Base-by-base conservation (phyloP, 2,329 filamentous ascomycete species). In the Monosporascus sp. region DNA sequence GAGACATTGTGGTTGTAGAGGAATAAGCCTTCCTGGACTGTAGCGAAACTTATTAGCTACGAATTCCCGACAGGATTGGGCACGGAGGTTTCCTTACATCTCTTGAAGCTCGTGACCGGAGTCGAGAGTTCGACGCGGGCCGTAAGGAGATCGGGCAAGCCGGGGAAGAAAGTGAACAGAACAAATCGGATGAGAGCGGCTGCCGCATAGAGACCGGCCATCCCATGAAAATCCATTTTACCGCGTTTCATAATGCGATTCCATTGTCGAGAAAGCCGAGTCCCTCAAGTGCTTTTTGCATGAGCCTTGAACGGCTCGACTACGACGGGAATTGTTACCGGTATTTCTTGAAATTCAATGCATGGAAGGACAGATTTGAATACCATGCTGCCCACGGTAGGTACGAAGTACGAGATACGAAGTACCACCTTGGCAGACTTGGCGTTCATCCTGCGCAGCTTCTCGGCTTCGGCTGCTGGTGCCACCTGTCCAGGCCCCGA, bases 81-180 rank as follows among this genome's bases (percentile, higher is more conserved):
- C 11, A 34, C 11, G 9, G 5, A 48, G 45, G 47, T 20, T 49
- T 26, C 73, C 87, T 72, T 80, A 96, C 92, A 78, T 83, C 94
- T 84, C 78, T 97, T 97, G 82, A 97, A 99, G 81, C 93, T 96
- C 64, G 91, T 97, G 47, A 97, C 88, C 40, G 94, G 93, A 22
- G 94, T 99, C 45, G 94, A 97, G 66, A 99, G 88, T 78, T 99
- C 94, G 64, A 97, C 94, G 67, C 94, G 88, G 59, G 88, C 89
- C 20, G 91, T 94, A 58, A 99, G 80, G 58, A 96, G 80, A 69
- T 91, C 86, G 50, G 93, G 90, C 41, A 99, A 79, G 38, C 83
- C 83, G 58, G 94, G 92, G 68, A 97, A 96, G 54, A 85, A 78
- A 55, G 86, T 78, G 69, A 91, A 92, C 51, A 97, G 82, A 52